Conservation (phyloP, 371 early-diverging fungal species). For the Choanephora cucurbitarum region DNA sequence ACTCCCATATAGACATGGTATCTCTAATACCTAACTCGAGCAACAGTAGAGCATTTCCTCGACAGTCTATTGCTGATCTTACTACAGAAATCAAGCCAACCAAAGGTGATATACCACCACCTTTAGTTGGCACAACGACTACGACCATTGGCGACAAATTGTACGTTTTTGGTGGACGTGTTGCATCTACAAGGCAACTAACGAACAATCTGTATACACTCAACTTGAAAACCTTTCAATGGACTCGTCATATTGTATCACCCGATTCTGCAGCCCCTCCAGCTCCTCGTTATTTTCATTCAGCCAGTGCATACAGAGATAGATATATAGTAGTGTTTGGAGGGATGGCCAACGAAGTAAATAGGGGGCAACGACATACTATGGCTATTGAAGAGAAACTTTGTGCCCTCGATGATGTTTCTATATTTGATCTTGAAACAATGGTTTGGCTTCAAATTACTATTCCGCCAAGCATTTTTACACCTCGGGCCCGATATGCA, state of each 20-base stretch:
- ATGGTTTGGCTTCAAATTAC: constrained; percentile 60
- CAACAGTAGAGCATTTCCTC: too few species aligned
- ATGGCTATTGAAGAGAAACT: constrained; percentile 23
- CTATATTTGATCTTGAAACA: constrained; percentile 57
- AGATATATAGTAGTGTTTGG: constrained; percentile 62
- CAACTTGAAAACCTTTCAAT: constrained; percentile 58
- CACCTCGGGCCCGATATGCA: constrained; percentile 73
- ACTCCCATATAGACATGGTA: too few species aligned
- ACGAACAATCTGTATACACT: constrained; percentile 69
- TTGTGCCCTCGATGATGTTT: constrained; percentile 66
- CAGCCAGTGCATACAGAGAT: constrained; percentile 59
- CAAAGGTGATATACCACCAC: constrained; percentile 64
- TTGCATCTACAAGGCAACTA: constrained; percentile 64
- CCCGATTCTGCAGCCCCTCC: constrained; percentile 47
- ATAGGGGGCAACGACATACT: background rate
- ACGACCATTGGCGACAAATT: constrained; percentile 57
- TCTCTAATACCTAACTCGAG: too few species aligned
- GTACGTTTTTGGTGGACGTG: constrained; percentile 76
- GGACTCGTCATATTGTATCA: constrained; percentile 46
- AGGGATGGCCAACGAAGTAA: constrained; percentile 55
- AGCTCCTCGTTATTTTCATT: constrained; percentile 74
- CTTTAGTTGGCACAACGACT: constrained; percentile 70
- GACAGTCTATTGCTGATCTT: constrained; percentile 72
- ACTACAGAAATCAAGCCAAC: constrained; percentile 70
- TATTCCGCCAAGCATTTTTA: constrained; percentile 40